Base-by-base conservation (phyloP, 345 rosid species). In the Ceriops decandra region DNA sequence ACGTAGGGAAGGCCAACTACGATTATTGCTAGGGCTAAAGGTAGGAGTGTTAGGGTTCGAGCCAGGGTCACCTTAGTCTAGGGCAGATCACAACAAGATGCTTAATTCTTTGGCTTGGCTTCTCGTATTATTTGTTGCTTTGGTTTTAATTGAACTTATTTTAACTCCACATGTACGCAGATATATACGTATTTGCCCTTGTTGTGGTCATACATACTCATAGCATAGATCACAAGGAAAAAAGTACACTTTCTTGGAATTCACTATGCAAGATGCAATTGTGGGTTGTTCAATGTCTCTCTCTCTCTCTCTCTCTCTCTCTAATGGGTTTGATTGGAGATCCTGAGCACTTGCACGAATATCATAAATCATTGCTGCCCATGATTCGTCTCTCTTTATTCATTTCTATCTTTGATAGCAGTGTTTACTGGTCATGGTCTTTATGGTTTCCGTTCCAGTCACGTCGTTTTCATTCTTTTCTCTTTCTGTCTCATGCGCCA, bases 401-500 rank as follows among this genome's bases (percentile, higher is more conserved):
- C 77, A 71, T 71, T 75, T 8, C 74, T 62, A 71, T 79, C 65
- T 72, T 71, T 60, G 68, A 57, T 77, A 67, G 70, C 75, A 71
- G 71, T 72, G 70, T 64, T 46, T 58, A 62, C 72, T 73, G 72
- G 62, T 69, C 30, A 69, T 60, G 71, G 57, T 67, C 59, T 69
- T 79, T 74, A 80, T 77, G 82, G 77, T 78, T 85, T 79, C 80
- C 64, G 79, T 76, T 74, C 80, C 63, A 76, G 90, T 86, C 82
- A 80, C 22, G 90, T 84, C 86, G 19, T 73, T 86, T 78, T 85
- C 89, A 58, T 51, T 8, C 30, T 20, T 47, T n/a, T 31, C 32
- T 64, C 47, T 26, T 46, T 52, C 46, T 10, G 46, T 38, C 46
- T 38, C 46, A 38, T 8, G 46, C 46, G 10, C 46, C 46, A 7